Conservation (phyloP, 1,284 basidiomycete genomes). For the Puccinia horiana region DNA sequence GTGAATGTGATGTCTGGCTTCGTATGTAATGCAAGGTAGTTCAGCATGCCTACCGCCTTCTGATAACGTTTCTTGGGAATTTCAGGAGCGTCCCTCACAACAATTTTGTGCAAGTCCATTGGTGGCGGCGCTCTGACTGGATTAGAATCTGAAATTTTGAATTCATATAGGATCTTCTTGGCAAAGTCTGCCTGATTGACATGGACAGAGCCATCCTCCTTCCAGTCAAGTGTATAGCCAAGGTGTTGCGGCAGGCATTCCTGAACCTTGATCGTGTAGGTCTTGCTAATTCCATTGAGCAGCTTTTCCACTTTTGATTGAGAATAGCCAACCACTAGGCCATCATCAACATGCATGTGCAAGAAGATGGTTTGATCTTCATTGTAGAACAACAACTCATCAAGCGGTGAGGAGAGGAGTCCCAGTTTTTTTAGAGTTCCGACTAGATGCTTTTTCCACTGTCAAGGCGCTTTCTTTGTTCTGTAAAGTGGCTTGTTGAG, state of each 20-base stretch:
- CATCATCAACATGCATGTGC: constrained; percentile 18
- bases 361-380: not conserved
- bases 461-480: not conserved
- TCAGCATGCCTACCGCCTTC: constrained; percentile 17
- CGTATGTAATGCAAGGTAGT: constrained; percentile 5
- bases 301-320: not conserved
- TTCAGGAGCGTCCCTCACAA: not conserved
- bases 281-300: not conserved
- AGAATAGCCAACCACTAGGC: not conserved
- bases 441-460: not conserved
- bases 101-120: not conserved
- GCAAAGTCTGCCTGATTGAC: not conserved
- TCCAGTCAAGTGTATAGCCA: too few species aligned
- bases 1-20: constrained; percentile 13
- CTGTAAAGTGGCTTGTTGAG: not conserved
- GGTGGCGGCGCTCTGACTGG: not conserved
- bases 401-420: not conserved
- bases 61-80: not conserved
- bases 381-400: not conserved
- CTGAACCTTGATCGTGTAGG: not conserved
- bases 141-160: not conserved
- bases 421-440: not conserved
- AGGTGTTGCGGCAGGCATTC: too few species aligned
- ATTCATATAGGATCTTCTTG: not conserved
- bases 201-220: not conserved